Evolutionary conservation across 805 yeast genomes (phyloP).

Genomic region (Starmerella vaccinii): DNA sequence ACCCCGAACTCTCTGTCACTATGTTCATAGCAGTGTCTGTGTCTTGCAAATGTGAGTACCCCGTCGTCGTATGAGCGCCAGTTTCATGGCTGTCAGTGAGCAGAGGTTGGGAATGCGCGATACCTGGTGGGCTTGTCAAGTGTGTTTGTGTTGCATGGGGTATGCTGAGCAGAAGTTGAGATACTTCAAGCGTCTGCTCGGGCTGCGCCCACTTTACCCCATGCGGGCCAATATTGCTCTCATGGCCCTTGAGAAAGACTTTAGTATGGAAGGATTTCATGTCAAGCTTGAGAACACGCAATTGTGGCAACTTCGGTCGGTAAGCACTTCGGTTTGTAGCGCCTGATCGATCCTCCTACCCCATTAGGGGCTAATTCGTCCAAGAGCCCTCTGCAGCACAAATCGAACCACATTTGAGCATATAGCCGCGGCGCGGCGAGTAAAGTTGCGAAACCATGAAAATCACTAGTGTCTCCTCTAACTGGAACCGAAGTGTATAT

Average conservation of each 20-base stretch:
- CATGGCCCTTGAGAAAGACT: not conserved
- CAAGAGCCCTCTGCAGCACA: no score
- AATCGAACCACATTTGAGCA: no score
- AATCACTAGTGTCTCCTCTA: no score
- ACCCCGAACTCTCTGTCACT: not conserved
- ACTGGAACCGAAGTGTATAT: no score
- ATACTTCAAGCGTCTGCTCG: not conserved
- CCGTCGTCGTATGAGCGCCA: not conserved
- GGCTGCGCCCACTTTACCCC: not conserved
- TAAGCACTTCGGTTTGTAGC: not conserved
- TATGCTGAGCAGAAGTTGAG: no score
- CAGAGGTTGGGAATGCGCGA: not conserved
- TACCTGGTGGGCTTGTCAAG: no score
- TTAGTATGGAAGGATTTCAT: not conserved
- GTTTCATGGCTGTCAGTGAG: not conserved
- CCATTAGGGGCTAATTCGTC: not conserved
- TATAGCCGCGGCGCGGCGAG: no score
- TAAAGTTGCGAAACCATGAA: no score
- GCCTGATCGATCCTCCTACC: not conserved
- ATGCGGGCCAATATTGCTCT: not conserved
- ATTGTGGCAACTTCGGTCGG: not conserved
- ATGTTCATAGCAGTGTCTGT: not conserved
- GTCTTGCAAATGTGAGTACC: not conserved
- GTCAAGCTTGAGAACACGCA: no score
- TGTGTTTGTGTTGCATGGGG: no score